Conservation (phyloP, 257 asterid species). For the Solanum pinnatisectum region DNA sequence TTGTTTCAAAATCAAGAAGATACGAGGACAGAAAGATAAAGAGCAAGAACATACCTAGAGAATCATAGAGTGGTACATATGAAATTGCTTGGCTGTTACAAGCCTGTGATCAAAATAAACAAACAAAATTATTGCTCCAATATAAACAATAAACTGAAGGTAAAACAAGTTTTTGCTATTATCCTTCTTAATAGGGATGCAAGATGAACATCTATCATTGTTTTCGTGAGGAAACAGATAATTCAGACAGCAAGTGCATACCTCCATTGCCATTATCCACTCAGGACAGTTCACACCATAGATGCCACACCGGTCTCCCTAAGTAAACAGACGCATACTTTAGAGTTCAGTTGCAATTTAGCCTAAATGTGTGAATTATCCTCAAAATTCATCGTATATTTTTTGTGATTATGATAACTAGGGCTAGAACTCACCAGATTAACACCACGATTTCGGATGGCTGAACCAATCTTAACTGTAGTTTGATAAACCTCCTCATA, state of each 20-base stretch:
- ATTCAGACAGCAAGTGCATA: neutral
- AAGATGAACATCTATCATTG: neutral
- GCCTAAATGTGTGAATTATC: neutral
- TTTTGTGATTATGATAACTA: neutral
- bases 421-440: conserved; percentile 38
- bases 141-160: neutral
- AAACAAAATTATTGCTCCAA: neutral
- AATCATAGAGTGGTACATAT: conserved; percentile 79
- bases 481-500: conserved; percentile 47
- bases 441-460: conserved; percentile 65
- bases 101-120: conserved; percentile 44
- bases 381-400: neutral
- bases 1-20: neutral
- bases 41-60: conserved; percentile 52
- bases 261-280: conserved; percentile 96
- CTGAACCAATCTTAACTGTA: conserved; percentile 56
- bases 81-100: conserved; percentile 71
- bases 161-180: neutral
- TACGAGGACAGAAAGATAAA: neutral
- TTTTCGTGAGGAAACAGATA: neutral
- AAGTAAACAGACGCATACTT: neutral
- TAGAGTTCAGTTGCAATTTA: neutral
- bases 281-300: conserved; percentile 81
- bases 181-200: neutral
- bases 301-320: conserved; percentile 90